These are phyloP conservation scores for Flaveria brownii DNA, from an alignment of 129 eudicot genomes.

Conservation along the genomic window DNA sequence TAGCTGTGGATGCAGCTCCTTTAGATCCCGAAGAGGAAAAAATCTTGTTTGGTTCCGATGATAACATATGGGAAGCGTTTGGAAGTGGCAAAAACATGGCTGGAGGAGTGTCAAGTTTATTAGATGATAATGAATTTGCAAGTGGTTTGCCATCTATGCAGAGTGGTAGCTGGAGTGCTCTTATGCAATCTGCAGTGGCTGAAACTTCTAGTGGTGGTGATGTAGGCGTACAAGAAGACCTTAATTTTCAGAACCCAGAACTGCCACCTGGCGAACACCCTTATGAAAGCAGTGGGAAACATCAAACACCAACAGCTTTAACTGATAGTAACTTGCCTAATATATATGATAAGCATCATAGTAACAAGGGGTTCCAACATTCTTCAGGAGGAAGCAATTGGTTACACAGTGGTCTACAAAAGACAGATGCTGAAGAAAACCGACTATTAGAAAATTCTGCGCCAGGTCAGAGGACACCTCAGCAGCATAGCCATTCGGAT, in stretches of 20 bases:
- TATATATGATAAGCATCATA: conserved; percentile 22
- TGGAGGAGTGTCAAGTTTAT: conserved; percentile 42
- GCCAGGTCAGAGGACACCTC: conserved; percentile 44
- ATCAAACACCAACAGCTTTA: conserved; percentile 27
- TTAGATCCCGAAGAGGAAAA: conserved; percentile 88
- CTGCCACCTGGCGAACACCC: conserved; percentile 37
- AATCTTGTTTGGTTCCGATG: conserved; percentile 87
- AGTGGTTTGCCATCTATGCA: conserved; percentile 67
- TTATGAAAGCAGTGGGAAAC: conserved; percentile 41
- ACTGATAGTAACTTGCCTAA: conserved; percentile 34
- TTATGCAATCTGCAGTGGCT: conserved; percentile 98
- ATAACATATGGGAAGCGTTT: conserved; percentile 87
- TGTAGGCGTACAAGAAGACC: conserved; percentile 47
- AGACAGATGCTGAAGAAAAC: conserved; percentile 42
- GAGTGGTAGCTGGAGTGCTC: conserved; percentile 98
- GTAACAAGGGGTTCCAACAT: conserved; percentile 36
- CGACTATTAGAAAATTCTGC: conserved; percentile 37
- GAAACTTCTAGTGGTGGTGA: conserved; percentile 54
- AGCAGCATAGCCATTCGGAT: conserved; percentile 33
- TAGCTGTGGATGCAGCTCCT: conserved; percentile 45
- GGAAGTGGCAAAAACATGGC: conserved; percentile 48
- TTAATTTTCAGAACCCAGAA: conserved; percentile 49
- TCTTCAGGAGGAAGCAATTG: conserved; percentile 55
- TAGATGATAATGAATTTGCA: conserved; percentile 49
- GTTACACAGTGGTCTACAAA: conserved; percentile 47